A percentile compares a stretch with the other conserved stretches of the same genome.
phyloP scores from a whole-genome alignment of 2,329 filamentous ascomycete species.

The Aspergillus tamarii region DNA sequence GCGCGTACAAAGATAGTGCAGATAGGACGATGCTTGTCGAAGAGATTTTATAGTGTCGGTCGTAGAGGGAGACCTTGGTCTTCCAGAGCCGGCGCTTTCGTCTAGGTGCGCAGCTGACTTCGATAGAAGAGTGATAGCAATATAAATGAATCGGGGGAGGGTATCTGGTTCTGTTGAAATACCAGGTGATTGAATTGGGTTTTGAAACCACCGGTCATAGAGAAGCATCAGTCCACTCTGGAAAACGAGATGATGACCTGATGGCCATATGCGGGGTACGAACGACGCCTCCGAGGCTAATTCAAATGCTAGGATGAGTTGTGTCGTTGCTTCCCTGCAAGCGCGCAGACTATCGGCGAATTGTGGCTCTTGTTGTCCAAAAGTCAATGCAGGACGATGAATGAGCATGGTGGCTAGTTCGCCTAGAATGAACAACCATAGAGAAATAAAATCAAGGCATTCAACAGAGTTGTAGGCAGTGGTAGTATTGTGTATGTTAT shows the following conservation, averaged over 20 bases:
- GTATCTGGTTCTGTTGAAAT: neutral
- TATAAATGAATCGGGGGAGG: neutral
- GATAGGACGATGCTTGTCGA: neutral
- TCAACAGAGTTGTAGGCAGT: no score
- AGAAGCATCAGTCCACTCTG: neutral
- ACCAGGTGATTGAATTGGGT: neutral
- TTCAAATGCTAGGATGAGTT: neutral
- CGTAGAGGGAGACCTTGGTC: neutral
- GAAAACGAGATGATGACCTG: neutral
- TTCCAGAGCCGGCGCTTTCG: neutral
- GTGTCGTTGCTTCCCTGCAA: neutral
- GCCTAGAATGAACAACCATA: neutral
- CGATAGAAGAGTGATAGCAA: neutral
- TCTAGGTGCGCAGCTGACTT: neutral
- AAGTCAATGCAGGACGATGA: conserved; percentile 6
- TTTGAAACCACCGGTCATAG: neutral
- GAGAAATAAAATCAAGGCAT: neutral
- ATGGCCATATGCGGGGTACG: neutral
- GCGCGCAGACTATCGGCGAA: neutral
- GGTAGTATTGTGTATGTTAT: no score
- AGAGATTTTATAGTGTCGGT: neutral
- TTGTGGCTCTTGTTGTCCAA: neutral
- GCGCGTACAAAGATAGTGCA: neutral
- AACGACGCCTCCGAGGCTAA: neutral
- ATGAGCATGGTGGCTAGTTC: neutral